phyloP scores from a whole-genome alignment of 306 rosid genomes.

The Cicer cuneatum region DNA sequence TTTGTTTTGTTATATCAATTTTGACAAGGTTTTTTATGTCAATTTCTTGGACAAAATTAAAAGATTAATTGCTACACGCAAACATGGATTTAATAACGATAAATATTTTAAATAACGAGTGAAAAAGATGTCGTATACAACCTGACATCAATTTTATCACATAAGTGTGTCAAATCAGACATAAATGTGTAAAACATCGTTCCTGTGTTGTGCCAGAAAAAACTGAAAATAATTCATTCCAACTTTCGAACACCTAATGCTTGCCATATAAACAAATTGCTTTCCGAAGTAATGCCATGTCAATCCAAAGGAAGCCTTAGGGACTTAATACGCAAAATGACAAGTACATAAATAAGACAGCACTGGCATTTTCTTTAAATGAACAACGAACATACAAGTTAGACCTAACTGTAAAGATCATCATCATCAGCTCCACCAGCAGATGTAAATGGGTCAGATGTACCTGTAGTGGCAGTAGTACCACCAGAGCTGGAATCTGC shows the following conservation, averaged over 20 bases:
- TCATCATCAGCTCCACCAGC: constrained; percentile 92
- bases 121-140: no score
- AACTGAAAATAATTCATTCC: constrained; percentile 18
- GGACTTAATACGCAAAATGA: constrained; percentile 28
- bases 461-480: constrained; percentile 41
- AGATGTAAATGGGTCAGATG: constrained; percentile 80
- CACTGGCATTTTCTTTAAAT: neutral
- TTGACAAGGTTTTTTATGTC: no score
- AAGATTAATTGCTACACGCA: no score
- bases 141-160: no score
- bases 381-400: constrained; percentile 2
- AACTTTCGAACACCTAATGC: constrained; percentile 35
- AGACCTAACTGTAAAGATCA: constrained; percentile 84
- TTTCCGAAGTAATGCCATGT: constrained; percentile 30
- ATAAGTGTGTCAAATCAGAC: neutral
- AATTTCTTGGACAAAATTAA: no score
- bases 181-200: constrained; percentile 2
- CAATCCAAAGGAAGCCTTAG: constrained; percentile 43
- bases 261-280: constrained; percentile 40
- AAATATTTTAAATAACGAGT: no score
- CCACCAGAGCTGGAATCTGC: constrained; percentile 55
- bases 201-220: constrained; percentile 10
- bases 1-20: no score
- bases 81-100: no score
- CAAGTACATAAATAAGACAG: constrained; percentile 40